phyloP scores from a whole-genome alignment of 2,329 filamentous ascomycete species.

The Neonectria coccinea region DNA sequence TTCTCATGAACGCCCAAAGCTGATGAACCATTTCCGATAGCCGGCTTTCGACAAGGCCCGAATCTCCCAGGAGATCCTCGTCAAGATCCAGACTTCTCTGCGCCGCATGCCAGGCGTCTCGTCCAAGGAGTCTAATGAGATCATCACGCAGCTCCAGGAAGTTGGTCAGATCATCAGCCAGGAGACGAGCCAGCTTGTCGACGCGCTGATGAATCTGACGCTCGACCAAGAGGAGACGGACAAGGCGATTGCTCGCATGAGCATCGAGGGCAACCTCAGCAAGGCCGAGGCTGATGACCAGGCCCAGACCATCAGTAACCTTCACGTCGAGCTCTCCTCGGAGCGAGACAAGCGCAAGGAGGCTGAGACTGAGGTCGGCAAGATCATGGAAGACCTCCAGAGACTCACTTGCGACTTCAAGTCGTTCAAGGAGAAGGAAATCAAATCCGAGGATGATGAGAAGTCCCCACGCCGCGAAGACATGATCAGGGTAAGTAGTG shows the following conservation, averaged over 20 bases:
- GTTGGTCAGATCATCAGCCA: conserved; percentile 53
- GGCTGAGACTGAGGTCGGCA: conserved; percentile 45
- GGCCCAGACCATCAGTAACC: conserved; percentile 47
- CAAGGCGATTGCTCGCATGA: conserved; percentile 54
- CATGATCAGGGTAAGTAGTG: conserved; percentile 47
- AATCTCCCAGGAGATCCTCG: conserved; percentile 51
- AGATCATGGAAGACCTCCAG: conserved; percentile 45
- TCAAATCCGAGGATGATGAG: conserved; percentile 31
- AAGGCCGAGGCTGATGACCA: conserved; percentile 52
- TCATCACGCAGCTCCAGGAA: conserved; percentile 51
- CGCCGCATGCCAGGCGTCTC: conserved; percentile 55
- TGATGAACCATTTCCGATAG: conserved; percentile 35
- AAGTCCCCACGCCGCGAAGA: conserved; percentile 41
- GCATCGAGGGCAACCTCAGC: conserved; percentile 52
- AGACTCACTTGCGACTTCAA: conserved; percentile 46
- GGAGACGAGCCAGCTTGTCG: conserved; percentile 54
- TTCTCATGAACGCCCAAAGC: not conserved
- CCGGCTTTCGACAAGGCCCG: conserved; percentile 52
- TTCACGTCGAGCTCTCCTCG: conserved; percentile 47
- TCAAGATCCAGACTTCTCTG: conserved; percentile 54
- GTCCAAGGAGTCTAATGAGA: conserved; percentile 50
- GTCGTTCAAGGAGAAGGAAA: conserved; percentile 45
- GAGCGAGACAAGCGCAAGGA: conserved; percentile 49
- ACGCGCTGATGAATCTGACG: conserved; percentile 52
- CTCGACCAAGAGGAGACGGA: conserved; percentile 55